A percentile compares a stretch with the other conserved stretches of the same genome.
phyloP scores from a whole-genome alignment of 2,329 filamentous ascomycete genomes.

The Xylariaceae sp. region DNA sequence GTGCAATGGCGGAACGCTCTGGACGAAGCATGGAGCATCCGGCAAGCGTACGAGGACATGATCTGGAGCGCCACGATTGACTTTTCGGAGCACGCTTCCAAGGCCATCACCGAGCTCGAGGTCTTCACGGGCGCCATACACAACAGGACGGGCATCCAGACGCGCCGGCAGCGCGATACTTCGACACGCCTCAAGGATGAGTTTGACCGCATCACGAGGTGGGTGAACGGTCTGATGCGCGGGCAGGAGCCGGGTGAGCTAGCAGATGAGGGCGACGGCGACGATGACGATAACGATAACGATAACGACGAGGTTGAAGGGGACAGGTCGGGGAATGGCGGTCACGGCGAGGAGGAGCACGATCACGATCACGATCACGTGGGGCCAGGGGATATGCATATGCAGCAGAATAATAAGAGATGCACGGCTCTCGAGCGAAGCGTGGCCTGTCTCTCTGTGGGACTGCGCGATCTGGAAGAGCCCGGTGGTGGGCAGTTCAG shows the following conservation, averaged over 20 bases:
- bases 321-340: no score
- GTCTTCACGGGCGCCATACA: constrained; percentile 53
- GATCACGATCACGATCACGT: no score
- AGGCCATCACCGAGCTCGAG: constrained; percentile 44
- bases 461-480: no score
- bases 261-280: constrained; percentile 7
- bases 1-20: constrained; percentile 32
- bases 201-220: constrained; percentile 42
- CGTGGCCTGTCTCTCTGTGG: constrained; percentile 24
- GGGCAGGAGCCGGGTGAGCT: constrained; percentile 17
- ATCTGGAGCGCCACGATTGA: constrained; percentile 38
- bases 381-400: no score
- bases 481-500: no score
- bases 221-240: constrained; percentile 35
- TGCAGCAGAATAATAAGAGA: no score
- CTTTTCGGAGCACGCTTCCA: constrained; percentile 41
- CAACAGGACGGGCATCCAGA: constrained; percentile 45
- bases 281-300: constrained; percentile 5
- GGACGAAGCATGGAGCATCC: constrained; percentile 39
- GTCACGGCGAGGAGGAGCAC: no score
- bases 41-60: constrained; percentile 43
- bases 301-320: constrained; percentile 2
- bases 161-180: constrained; percentile 44
- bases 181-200: constrained; percentile 48
- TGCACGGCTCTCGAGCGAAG: constrained; percentile 25